These are phyloP conservation scores for Phytophthora sojae DNA, from an alignment of 352 stramenopile species.

Conservation along the genomic window DNA sequence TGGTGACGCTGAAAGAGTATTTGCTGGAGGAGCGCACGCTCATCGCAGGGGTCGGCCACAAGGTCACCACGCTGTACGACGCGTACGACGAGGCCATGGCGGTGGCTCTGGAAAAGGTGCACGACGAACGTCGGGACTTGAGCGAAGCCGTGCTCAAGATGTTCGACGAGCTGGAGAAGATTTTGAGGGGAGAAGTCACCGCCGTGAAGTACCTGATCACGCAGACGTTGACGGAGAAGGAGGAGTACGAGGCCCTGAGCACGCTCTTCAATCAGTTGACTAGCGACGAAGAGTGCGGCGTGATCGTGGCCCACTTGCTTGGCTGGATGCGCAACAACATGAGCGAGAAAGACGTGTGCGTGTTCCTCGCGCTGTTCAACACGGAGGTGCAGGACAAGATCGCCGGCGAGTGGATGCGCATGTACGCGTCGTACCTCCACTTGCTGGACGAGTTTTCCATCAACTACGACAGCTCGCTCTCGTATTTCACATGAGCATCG, in stretches of 20 bases:
- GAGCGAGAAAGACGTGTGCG: constrained; percentile 51
- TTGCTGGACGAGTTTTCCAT: constrained; percentile 74
- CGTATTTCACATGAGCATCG: constrained; percentile 65
- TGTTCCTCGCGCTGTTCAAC: constrained; percentile 65
- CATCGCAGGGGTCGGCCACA: constrained; percentile 62
- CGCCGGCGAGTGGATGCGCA: constrained; percentile 74
- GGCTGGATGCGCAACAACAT: constrained; percentile 75
- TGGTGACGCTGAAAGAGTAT: constrained; percentile 73
- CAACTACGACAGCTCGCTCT: constrained; percentile 63
- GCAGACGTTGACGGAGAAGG: constrained; percentile 55
- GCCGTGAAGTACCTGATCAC: constrained; percentile 62
- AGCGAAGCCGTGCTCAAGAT: constrained; percentile 49
- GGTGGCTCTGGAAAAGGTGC: constrained; percentile 56
- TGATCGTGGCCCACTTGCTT: constrained; percentile 70
- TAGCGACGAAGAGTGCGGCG: constrained; percentile 52
- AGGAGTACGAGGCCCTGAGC: constrained; percentile 74
- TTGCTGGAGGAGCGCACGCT: constrained; percentile 70
- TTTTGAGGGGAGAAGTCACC: constrained; percentile 58
- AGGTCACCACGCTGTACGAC: constrained; percentile 70
- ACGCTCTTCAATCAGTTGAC: constrained; percentile 68
- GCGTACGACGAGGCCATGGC: constrained; percentile 60
- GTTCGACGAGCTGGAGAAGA: constrained; percentile 63
- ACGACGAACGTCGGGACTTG: constrained; percentile 58
- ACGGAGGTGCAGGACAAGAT: constrained; percentile 60
- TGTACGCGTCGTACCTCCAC: constrained; percentile 70